These are phyloP conservation scores for Hygrophila difformis DNA, from an alignment of 257 asterid species.

Conservation along the genomic window DNA sequence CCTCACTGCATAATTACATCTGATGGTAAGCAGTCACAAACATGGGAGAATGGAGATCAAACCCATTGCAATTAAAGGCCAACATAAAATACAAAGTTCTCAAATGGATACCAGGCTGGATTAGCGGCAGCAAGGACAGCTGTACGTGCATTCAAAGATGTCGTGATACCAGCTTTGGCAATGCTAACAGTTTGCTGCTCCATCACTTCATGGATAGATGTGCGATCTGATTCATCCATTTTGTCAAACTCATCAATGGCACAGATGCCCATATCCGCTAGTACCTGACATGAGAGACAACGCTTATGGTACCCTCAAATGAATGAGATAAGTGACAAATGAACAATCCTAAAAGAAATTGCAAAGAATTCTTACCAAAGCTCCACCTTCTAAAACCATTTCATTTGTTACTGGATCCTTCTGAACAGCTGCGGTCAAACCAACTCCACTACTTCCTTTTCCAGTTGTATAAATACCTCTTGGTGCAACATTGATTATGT, in stretches of 20 bases:
- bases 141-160: constrained; percentile 95
- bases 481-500: constrained; percentile 94
- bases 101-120: constrained; percentile 82
- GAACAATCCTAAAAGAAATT: constrained; percentile 5
- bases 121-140: constrained; percentile 99
- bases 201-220: constrained; percentile 99
- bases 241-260: constrained; percentile 99
- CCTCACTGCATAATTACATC: background rate
- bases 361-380: constrained; percentile 57
- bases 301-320: background rate
- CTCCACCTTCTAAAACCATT: constrained; percentile 99
- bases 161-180: constrained; percentile 98
- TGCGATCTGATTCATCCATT: constrained; percentile 96
- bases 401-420: constrained; percentile 96
- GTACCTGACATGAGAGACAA: constrained; percentile 43
- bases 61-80: too few species aligned
- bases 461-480: constrained; percentile 97
- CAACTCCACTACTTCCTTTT: constrained; percentile 98
- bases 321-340: background rate
- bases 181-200: constrained; percentile 99
- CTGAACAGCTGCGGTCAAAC: constrained; percentile 98
- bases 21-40: too few species aligned
- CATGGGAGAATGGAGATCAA: too few species aligned
- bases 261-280: constrained; percentile 98
- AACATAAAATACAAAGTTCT: too few species aligned